Base-by-base conservation (phyloP, 805 yeast species). In the Monosporozyma aerobia region DNA sequence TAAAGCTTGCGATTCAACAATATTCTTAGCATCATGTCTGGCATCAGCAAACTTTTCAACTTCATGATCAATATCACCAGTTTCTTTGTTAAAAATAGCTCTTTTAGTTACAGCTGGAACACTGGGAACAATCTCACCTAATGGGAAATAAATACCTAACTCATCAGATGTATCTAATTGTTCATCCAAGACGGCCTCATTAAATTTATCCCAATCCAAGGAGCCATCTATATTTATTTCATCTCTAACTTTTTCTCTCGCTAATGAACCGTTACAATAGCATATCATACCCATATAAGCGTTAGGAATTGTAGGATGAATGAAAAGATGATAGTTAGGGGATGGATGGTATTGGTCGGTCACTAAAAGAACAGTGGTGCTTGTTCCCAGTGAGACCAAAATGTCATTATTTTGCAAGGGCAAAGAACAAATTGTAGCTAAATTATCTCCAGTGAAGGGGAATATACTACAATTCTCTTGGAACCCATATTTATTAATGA, bases 241-340 rank as follows among this genome's bases (percentile, higher is more conserved):
- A 66, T 89, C 84, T 49, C 94, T 75, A 10, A 89, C 74, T 53
- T 76, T 75, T 61, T 90, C 96, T 57, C 97, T 74, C 0, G 97
- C 96, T 48, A 90, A 71, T 0, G 96, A 79, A 0, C 97, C 97
- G 65, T 90, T 90, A 63, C 95, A 86, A 67, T 90, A 90, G 66
- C 97, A 90, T 51, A 90, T 80, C 97, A 90, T 90, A 23, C 95
- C 96, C 97, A 90, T 90, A 65, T 81, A 90, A 39, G 84, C 81
- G 39, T 75, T 76, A 0, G 79, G 78, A 56, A 86, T 78, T 0
- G 95, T 85, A 8, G 97, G 97, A 64, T 90, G 97, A 56, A 80
- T 80, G 71, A 90, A 90, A 57, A 89, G 68, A 63, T 90, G 97
- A 65, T 89, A 90, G 59, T 83, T 85, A 5, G 88, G 80, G 1